Evolutionary conservation across 495 filamentous ascomycete species (phyloP), one percentile per base, ranked within the genome.

Genomic region (Lindgomyces ingoldianus): DNA sequence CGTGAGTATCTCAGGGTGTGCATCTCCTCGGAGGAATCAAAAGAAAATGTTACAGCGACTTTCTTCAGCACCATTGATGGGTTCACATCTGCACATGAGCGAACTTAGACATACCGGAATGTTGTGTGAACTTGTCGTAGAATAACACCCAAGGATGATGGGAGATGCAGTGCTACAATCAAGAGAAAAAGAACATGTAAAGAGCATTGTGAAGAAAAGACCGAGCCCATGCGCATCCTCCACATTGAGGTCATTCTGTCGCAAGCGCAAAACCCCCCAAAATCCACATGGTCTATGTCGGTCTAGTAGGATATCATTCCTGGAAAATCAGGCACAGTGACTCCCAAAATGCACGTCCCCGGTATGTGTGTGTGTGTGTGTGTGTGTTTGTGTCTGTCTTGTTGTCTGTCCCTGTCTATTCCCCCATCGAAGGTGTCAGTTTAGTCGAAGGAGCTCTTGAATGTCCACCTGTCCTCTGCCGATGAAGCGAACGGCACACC

Each of bases 401-500:
- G 50, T 16, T 6, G 25, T 30, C 2, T 26, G n/a, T 18, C 19
- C 27, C 6, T 55, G 12, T 42, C 53, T n/a, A 24, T 49, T 25
- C 8, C 18, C 25, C 26, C 21, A 47, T 18, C 6, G 25, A 11
- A 1, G n/a, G 6, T 29, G 22, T 41, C 47, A 25, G 4, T 39
- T 52, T 66, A 55, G 26, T 72, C 69, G 47, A 72, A 68, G 24
- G 63, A 64, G 64, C 83, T 76, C 85, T 93, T 95, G 82, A 98
- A 93, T 70, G 80, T 79, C 77, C 82, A 87, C 66, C 83, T 79
- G 60, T 85, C 85, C 67, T 88, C 84, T 74, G 89, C 81, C 65
- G 82, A 82, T 71, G 75, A 84, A 68, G 82, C 75, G 71, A 98
- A 98, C 14, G 94, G 93, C 54, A 98, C 94, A 71, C 94, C 94